phyloP scores from a whole-genome alignment of 495 filamentous ascomycete species.

The Aspergillus biplanus region DNA sequence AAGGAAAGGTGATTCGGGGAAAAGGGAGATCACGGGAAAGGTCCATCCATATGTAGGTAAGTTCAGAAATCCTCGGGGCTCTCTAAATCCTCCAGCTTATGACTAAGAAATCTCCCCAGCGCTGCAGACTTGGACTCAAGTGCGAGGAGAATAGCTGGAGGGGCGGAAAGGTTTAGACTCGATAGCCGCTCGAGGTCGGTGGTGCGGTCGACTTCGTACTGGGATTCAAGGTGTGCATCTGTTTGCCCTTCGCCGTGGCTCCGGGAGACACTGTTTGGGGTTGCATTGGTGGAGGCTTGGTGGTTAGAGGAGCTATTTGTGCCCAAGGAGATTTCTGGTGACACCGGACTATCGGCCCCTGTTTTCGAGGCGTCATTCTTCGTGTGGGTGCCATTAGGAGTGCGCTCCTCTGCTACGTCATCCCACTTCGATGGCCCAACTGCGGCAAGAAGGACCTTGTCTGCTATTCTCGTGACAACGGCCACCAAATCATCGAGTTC shows the following conservation, averaged over 20 bases:
- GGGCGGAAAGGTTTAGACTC: slow-evolving; percentile 47
- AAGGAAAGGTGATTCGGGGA: neutral
- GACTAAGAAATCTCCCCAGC: slow-evolving; percentile 44
- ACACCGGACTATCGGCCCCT: neutral
- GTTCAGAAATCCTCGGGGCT: slow-evolving; percentile 51
- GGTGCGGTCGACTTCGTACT: slow-evolving; percentile 48
- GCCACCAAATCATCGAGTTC: slow-evolving; percentile 51
- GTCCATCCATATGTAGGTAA: neutral
- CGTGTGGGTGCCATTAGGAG: slow-evolving; percentile 14
- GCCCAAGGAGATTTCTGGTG: too few species aligned
- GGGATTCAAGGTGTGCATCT: slow-evolving; percentile 38
- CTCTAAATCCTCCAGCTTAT: slow-evolving; percentile 48
- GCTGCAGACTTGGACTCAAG: slow-evolving; percentile 53
- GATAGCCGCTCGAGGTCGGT: slow-evolving; percentile 46
- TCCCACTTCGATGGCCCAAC: slow-evolving; percentile 44
- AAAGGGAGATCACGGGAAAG: slow-evolving; percentile 7
- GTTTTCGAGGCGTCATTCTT: neutral
- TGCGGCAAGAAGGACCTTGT: slow-evolving; percentile 50
- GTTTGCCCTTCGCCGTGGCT: slow-evolving; percentile 20
- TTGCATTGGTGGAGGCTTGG: slow-evolving; percentile 21
- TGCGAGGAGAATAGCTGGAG: slow-evolving; percentile 46
- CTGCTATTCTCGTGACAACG: slow-evolving; percentile 49
- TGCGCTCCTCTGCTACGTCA: slow-evolving; percentile 15
- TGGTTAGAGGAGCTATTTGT: slow-evolving; percentile 15
- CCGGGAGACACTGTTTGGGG: slow-evolving; percentile 16